A percentile compares a stretch with the other conserved stretches of the same genome.
Evolutionary conservation across 805 yeast genomes (phyloP).

Genomic region (Kazachstania martiniae): DNA sequence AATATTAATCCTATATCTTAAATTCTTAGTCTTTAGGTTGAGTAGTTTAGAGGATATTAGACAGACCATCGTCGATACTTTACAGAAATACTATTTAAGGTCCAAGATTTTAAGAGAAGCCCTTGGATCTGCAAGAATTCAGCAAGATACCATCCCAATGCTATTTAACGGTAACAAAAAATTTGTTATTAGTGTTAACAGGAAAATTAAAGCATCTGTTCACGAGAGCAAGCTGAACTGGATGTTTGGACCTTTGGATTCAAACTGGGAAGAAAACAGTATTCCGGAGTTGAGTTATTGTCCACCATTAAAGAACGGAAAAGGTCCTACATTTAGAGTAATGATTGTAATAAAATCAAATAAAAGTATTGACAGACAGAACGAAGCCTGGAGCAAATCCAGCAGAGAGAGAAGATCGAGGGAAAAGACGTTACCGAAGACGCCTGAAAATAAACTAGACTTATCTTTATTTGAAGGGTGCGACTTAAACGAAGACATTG

Average conservation of each 20-base stretch:
- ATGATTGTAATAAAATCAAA: constrained; percentile 4
- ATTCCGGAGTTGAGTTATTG: constrained; percentile 1
- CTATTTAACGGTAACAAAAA: constrained; percentile 19
- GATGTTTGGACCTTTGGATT: constrained; percentile 5
- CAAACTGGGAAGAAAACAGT: constrained; percentile 1
- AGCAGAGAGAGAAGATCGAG: background rate
- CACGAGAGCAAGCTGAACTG: constrained; percentile 2
- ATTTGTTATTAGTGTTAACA: constrained; percentile 9
- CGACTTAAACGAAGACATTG: too few relatives aligned
- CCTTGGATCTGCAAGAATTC: too few relatives aligned
- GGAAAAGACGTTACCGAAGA: constrained; percentile 1
- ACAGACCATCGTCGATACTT: too few relatives aligned
- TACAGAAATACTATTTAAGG: too few relatives aligned
- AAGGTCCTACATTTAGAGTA: constrained; percentile 8
- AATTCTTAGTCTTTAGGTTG: constrained; percentile 12
- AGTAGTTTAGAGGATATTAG: too few relatives aligned
- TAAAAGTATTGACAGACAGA: constrained; percentile 4
- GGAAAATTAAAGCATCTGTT: background rate
- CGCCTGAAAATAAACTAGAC: constrained; percentile 1
- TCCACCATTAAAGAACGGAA: background rate
- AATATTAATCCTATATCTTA: constrained; percentile 9
- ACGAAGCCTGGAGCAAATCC: constrained; percentile 3
- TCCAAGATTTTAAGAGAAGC: too few relatives aligned
- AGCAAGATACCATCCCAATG: constrained; percentile 2
- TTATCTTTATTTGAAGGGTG: constrained; percentile 3